Evolutionary conservation across 2,329 filamentous ascomycete species (phyloP), one percentile per base, ranked within the genome.

Genomic region (Curvularia hawaiiensis): DNA sequence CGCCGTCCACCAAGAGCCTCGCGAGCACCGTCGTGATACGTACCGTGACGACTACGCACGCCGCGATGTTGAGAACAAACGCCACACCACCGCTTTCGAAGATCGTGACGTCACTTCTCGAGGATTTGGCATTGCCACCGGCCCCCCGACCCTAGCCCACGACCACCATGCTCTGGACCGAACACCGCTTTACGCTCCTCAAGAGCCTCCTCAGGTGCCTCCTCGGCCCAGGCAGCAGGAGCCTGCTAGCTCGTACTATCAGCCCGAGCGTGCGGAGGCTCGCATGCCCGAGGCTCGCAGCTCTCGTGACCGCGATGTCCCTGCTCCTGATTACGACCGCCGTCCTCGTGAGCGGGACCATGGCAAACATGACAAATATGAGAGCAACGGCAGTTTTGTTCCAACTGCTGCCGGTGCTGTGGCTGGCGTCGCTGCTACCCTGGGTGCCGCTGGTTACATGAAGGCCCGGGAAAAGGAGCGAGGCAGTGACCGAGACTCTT

Each of bases 1-100:
- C 1, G 71, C 80, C 3, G 63, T 83, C 5, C 81, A 83, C 60
- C 83, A 83, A 59, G 80, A 82, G 44, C 65, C 58, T 52, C 79
- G 80, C 50, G 70, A 72, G 8, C 60, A 74, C 67, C 40, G 79
- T 75, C 63, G 78, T 71, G 73, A 75, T 26, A 63, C 67, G 3
- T 73, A 79, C 59, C 74, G 74, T 18, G 78, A 82, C 40, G 77
- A 80, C 10, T 78, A 80, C 57, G 78, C 79, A 22, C 76, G 79
- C 48, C 75, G 74, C 50, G 74, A 76, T 16, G 75, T 75, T 48
- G 73, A 75, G 41, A 65, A 69, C 64, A 65, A 77, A 64, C 76
- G 77, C 49, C 67, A 79, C 66, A 61, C 43, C 59, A 61, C 67
- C 3, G 30, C 65, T 26, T 78, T 71, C 55, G 73, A 77, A 41